phyloP scores from a whole-genome alignment of 2,329 filamentous ascomycete species.

The Fusarium gaditjirri region DNA sequence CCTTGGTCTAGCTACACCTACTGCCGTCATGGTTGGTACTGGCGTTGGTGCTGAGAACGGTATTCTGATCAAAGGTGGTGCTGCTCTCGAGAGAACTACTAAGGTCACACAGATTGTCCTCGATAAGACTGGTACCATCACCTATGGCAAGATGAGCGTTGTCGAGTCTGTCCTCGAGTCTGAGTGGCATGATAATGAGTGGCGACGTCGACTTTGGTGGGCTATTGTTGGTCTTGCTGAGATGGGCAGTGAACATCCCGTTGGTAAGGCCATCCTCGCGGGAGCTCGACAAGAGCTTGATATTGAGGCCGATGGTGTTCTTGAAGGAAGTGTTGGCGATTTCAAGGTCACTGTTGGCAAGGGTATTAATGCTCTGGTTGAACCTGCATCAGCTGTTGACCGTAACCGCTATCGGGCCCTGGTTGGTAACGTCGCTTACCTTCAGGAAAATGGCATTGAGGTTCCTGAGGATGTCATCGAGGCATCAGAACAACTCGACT shows the following conservation, averaged over 20 bases:
- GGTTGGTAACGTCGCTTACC: constrained; percentile 83
- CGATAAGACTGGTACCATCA: constrained; percentile 96
- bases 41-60: constrained; percentile 94
- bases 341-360: constrained; percentile 87
- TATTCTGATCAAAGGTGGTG: constrained; percentile 97
- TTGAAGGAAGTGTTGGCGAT: constrained; percentile 86
- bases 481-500: constrained; percentile 69
- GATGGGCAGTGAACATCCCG: constrained; percentile 94
- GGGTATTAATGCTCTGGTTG: constrained; percentile 84
- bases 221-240: constrained; percentile 94
- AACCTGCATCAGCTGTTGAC: constrained; percentile 76
- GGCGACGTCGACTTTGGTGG: constrained; percentile 87
- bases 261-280: constrained; percentile 85
- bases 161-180: constrained; percentile 74
- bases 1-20: constrained; percentile 93
- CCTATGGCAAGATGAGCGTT: constrained; percentile 94
- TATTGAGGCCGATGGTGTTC: constrained; percentile 74
- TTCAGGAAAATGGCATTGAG: constrained; percentile 75
- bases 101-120: constrained; percentile 91
- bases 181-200: constrained; percentile 75
- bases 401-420: constrained; percentile 80
- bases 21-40: constrained; percentile 99
- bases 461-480: constrained; percentile 73
- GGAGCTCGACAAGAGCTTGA: constrained; percentile 81
- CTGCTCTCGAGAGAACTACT: constrained; percentile 88